Evolutionary conservation across 192 early-diverging fungal species (phyloP), one percentile per base, ranked within the genome.

Genomic region (Thoreauomyces humboldtii): DNA sequence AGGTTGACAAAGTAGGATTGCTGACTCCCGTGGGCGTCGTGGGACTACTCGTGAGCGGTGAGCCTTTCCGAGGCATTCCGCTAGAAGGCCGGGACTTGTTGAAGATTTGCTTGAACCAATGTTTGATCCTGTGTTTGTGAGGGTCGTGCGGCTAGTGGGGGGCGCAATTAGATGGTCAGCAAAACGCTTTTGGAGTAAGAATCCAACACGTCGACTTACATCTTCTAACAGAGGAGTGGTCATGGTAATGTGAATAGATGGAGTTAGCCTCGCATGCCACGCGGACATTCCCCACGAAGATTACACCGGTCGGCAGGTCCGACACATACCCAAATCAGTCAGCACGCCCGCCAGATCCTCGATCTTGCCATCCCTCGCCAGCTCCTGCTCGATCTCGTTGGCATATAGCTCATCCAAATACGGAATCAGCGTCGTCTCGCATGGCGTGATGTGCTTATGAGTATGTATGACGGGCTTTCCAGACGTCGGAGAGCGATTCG

Each of bases 391-490:
- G n/a, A 83, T 67, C 25, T 83, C 81, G 21, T 75, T 52, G 11
- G 69, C 72, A 63, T 71, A 80, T 24, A 83, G 42, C 37, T 74
- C 59, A 22, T 64, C 50, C 44, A 83, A 50, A 52, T 65, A 83
- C 15, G 80, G 77, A 22, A 83, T 72, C 66, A 83, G 64, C 19
- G 81, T 83, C 5, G 81, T 83, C 41, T 82, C 77, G 63, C 77
- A 81, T 0, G 81, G 78, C 12, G 70, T 71, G 45, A 58, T 58
- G 44, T 69, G 45, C 32, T 52, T 44, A n/a, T 52, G 50, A 4
- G 50, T 52, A 27, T 59, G 54, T 25, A 44, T 22, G 29, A 11
- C 32, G 6, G 25, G 42, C 19, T 27, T 31, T 15, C 25, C 65
- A 42, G 22, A 25, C 33, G 45, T 50, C 31, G 38, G 32, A 24